phyloP scores from a whole-genome alignment of 129 eudicot species.

The Artemisia annua region DNA sequence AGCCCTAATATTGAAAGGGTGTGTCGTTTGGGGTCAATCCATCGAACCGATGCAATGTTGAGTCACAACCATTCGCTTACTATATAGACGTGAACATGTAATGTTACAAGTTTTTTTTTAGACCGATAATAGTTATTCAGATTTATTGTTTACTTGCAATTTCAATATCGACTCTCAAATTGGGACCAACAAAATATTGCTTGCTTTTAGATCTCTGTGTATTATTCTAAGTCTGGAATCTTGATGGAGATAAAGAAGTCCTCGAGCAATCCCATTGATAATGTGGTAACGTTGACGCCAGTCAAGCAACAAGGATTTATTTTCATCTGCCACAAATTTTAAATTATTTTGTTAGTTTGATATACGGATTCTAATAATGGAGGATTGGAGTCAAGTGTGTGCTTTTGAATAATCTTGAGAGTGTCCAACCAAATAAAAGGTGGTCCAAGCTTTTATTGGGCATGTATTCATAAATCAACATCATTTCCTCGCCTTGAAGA shows the following conservation, averaged over 20 bases:
- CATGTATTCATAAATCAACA: conserved; percentile 33
- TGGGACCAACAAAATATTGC: conserved; percentile 40
- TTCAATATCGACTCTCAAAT: no score
- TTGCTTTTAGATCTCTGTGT: conserved; percentile 42
- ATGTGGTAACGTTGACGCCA: conserved; percentile 43
- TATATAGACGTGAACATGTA: no score
- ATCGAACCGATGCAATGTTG: no score
- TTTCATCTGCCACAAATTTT: conserved; percentile 14
- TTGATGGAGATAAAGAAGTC: conserved; percentile 48
- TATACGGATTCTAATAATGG: neutral
- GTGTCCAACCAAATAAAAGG: conserved; percentile 27
- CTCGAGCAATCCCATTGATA: conserved; percentile 44
- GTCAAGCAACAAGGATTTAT: conserved; percentile 17
- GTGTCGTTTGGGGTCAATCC: no score
- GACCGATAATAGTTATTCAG: no score
- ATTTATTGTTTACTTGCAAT: no score
- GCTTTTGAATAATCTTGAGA: conserved; percentile 7
- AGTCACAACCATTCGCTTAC: no score
- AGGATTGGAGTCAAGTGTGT: neutral
- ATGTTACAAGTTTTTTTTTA: no score
- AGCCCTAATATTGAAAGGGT: no score
- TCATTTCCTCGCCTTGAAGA: conserved; percentile 31
- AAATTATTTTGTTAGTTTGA: neutral
- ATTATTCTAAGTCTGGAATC: conserved; percentile 37
- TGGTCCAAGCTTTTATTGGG: conserved; percentile 30